These are phyloP conservation scores for Phytopythium oedochilum DNA, from an alignment of 352 stramenopile genomes.

Conservation along the genomic window DNA sequence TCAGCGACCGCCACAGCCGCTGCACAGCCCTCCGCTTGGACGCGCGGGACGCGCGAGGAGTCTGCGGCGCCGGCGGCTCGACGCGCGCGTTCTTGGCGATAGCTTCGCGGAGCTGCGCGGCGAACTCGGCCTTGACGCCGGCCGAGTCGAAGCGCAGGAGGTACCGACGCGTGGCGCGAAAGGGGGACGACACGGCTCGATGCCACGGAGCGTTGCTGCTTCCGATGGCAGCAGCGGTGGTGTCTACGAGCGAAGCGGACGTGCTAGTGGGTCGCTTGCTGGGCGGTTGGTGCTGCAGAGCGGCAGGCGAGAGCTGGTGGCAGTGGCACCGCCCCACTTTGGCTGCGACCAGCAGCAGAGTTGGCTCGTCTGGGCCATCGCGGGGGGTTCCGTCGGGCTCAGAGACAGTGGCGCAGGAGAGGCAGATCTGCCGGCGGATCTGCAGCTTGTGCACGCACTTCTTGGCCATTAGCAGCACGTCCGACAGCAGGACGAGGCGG, in stretches of 20 bases:
- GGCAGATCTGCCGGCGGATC: slow-evolving; percentile 51
- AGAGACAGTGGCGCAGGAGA: slow-evolving; percentile 42
- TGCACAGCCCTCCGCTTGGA: slow-evolving; percentile 9
- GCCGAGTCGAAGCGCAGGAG: slow-evolving; percentile 36
- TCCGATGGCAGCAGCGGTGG: background rate
- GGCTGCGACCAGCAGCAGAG: slow-evolving; percentile 39
- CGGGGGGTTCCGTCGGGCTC: slow-evolving; percentile 13
- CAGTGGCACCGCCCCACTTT: slow-evolving; percentile 54
- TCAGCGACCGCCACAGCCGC: slow-evolving; percentile 25
- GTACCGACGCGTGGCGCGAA: slow-evolving; percentile 38
- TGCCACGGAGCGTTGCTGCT: background rate
- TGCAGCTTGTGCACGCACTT: slow-evolving; percentile 39
- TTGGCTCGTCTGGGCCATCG: background rate
- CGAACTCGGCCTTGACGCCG: slow-evolving; percentile 30
- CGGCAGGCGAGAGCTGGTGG: slow-evolving; percentile 40
- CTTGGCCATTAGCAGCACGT: slow-evolving; percentile 62
- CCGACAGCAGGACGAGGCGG: slow-evolving; percentile 57
- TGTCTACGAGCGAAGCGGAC: background rate
- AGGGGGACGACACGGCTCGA: background rate
- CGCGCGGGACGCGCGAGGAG: background rate
- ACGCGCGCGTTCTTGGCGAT: slow-evolving; percentile 22
- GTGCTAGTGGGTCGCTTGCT: background rate
- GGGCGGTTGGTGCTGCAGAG: slow-evolving; percentile 18
- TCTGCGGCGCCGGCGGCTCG: background rate
- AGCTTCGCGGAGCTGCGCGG: slow-evolving; percentile 20